Percentiles rank a stretch among this genome's conserved stretches.
Conservation (phyloP, 73 alveolate species). For the Urostyla sp. region DNA sequence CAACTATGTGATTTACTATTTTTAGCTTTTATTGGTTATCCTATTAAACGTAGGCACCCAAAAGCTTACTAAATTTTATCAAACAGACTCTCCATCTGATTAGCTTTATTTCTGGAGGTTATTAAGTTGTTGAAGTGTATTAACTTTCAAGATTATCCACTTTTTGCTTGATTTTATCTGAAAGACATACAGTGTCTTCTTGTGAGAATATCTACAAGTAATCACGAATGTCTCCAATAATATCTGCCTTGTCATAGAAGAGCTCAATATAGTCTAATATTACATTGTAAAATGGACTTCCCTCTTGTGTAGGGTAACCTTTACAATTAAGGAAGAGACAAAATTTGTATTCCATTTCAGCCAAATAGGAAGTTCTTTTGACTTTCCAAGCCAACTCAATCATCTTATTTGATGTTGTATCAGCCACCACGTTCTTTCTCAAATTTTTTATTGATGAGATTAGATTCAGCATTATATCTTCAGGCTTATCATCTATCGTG, state of each 20-base stretch:
- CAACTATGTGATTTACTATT: constrained; percentile 54
- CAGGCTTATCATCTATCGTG: constrained; percentile 42
- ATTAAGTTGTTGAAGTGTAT: background rate
- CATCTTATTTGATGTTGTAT: constrained; percentile 31
- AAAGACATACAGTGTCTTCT: constrained; percentile 54
- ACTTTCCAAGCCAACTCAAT: constrained; percentile 15
- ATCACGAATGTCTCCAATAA: constrained; percentile 26
- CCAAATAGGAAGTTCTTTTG: constrained; percentile 47
- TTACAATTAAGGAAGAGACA: constrained; percentile 62
- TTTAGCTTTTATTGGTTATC: constrained; percentile 47
- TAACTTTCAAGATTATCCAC: constrained; percentile 22
- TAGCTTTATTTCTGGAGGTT: constrained; percentile 44
- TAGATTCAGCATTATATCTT: constrained; percentile 32
- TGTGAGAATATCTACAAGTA: constrained; percentile 43
- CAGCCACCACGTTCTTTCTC: constrained; percentile 50
- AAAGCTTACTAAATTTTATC: constrained; percentile 39
- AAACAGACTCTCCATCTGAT: constrained; percentile 54
- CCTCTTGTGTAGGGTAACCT: constrained; percentile 53
- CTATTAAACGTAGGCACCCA: background rate
- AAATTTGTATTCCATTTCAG: constrained; percentile 56
- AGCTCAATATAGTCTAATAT: constrained; percentile 59
- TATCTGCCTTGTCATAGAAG: constrained; percentile 66
- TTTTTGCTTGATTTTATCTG: constrained; percentile 52
- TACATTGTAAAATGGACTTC: constrained; percentile 47
- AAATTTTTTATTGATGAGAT: constrained; percentile 36